Conservation (phyloP, 257 asterid genomes). For the Linaria vulgaris region DNA sequence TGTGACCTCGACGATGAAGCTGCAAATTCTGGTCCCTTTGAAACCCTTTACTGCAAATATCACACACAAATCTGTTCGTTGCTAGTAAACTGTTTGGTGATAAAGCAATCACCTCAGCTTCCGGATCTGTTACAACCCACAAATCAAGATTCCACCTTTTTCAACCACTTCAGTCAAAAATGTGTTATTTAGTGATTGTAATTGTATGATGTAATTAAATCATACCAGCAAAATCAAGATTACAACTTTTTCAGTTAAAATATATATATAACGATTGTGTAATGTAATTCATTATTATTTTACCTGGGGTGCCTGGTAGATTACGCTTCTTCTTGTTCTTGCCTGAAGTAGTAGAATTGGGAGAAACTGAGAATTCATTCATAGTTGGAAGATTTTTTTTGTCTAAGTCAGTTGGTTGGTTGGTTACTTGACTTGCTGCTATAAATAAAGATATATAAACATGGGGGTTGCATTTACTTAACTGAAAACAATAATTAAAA, state of each 20-base stretch:
- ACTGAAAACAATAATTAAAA: no score
- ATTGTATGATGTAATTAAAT: no score
- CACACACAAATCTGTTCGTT: constrained; percentile 75
- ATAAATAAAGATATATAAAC: no score
- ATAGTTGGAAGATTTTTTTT: no score
- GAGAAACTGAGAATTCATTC: neutral
- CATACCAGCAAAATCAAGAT: no score
- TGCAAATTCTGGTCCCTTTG: constrained; percentile 92
- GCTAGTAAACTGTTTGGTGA: constrained; percentile 74
- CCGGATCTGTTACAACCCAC: constrained; percentile 55
- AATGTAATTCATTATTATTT: no score
- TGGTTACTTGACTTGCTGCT: neutral
- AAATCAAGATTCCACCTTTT: constrained; percentile 4
- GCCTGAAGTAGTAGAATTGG: constrained; percentile 8
- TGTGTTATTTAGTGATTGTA: no score
- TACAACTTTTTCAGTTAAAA: no score
- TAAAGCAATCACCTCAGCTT: constrained; percentile 78
- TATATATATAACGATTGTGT: neutral
- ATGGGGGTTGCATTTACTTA: no score
- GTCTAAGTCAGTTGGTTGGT: neutral
- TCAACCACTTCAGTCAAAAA: neutral
- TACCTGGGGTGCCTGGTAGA: constrained; percentile 19
- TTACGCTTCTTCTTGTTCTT: constrained; percentile 6
- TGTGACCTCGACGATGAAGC: constrained; percentile 88
- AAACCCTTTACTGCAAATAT: constrained; percentile 86